These are phyloP conservation scores for Irineochytrium annulatum DNA, from an alignment of 192 early-diverging fungal genomes.

Conservation along the genomic window DNA sequence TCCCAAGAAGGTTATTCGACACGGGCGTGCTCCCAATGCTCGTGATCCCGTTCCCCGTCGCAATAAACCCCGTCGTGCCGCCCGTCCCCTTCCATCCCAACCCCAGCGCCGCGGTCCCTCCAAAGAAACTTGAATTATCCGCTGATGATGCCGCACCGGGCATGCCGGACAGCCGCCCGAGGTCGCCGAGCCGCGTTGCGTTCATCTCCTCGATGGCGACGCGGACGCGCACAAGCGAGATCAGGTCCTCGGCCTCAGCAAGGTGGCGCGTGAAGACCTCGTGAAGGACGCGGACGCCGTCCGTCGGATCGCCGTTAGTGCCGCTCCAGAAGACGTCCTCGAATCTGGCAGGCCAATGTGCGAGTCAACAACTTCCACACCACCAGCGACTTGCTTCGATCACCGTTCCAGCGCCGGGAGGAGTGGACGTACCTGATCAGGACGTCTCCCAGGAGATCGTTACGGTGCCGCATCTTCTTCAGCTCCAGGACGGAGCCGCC, in stretches of 20 bases:
- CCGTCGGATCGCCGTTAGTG: constrained; percentile 12
- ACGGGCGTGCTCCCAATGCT: not conserved
- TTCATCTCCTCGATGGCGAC: constrained; percentile 18
- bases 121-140: no score
- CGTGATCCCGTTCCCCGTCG: not conserved
- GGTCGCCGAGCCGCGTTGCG: constrained; percentile 17
- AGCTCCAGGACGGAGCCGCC: no score
- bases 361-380: no score
- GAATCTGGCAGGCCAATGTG: constrained; percentile 30
- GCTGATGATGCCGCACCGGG: no score
- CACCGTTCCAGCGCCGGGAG: no score
- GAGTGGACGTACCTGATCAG: no score
- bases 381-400: no score
- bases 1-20: not conserved
- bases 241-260: constrained; percentile 24
- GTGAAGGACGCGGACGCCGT: constrained; percentile 25
- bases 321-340: constrained; percentile 32
- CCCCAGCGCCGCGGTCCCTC: not conserved
- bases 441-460: no score
- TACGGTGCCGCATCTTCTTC: no score
- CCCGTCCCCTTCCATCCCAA: not conserved
- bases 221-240: constrained; percentile 12
- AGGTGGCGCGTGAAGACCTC: constrained; percentile 26
- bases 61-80: not conserved
- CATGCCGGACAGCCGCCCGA: constrained; percentile 2